Base-by-base conservation (phyloP, 2,329 filamentous ascomycete species). In the Xylaria sp. region DNA sequence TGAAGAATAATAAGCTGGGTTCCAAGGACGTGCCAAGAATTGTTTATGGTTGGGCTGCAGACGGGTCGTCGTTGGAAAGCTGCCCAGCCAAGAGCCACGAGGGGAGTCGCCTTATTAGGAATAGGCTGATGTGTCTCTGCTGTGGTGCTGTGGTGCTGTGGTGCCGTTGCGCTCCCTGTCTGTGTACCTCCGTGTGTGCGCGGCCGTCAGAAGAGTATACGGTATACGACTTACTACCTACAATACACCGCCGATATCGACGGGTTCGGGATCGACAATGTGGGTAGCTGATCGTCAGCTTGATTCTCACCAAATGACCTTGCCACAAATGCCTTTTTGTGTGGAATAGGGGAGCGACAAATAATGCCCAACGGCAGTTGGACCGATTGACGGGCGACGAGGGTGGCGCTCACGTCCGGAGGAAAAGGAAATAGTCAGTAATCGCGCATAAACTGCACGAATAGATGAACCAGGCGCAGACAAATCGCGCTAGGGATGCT, bases 11-110 rank as follows among this genome's bases (percentile, higher is more conserved):
- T 6, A 11, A 15, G 51, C 36, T 51, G 65, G 45, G 29, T 67
- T 57, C 62, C 60, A 61, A 49, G 31, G 57, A 55, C 56, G 38
- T 49, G 62, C 56, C 65, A 67, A 53, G 59, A 38, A 31, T n/a
- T 60, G 55, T 49, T 31, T 72, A 70, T 68, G 72, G 73, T 75
- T 75, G 73, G 74, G 74, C 74, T 76, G 74, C 74, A 75, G 74
- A 67, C 68, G 71, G 70, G 70, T 69, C 67, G 70, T 69, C 67
- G 72, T 70, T 71, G 69, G 73, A 71, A 74, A 73, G 73, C 73
- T 66, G 66, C 65, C 68, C 63, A 72, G 73, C 72, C 73, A 73
- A 75, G 68, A 72, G 67, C 73, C 68, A 75, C 71, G 67, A 73
- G 68, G 67, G 55, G 59, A 62, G 59, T 68, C 58, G 22, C 61